A percentile compares a stretch with the other conserved stretches of the same genome.
Evolutionary conservation across 2,329 filamentous ascomycete genomes (phyloP).

Genomic region (Colletotrichum camelliae): DNA sequence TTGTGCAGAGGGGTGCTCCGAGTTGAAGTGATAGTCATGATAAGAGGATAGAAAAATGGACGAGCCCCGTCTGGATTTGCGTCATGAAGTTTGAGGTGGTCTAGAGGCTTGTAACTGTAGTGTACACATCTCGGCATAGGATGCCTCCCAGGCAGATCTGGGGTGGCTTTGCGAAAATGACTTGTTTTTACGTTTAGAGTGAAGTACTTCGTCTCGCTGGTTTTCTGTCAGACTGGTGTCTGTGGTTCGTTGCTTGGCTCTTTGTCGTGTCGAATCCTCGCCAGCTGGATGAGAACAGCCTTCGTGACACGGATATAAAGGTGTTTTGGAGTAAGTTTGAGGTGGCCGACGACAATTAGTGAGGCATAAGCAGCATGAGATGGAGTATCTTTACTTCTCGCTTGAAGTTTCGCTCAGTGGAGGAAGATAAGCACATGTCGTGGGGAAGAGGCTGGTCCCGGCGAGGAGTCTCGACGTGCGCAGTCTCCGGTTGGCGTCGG

Average conservation of each 20-base stretch:
- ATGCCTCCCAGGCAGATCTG: neutral
- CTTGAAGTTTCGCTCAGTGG: too few relatives aligned
- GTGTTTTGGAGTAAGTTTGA: too few relatives aligned
- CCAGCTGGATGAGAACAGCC: neutral
- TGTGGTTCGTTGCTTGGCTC: neutral
- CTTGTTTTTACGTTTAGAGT: conserved; percentile 6
- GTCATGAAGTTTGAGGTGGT: neutral
- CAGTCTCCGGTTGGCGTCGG: neutral
- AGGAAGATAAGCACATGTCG: too few relatives aligned
- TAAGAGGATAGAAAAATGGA: neutral
- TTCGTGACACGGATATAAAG: neutral
- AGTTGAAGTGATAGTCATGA: neutral
- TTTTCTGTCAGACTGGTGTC: too few relatives aligned
- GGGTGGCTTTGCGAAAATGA: conserved; percentile 12
- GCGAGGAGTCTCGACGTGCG: rapidly evolving
- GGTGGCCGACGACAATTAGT: too few relatives aligned
- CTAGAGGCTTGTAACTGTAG: conserved; percentile 15
- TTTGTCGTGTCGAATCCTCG: neutral
- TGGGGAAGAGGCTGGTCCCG: neutral
- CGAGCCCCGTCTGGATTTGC: neutral
- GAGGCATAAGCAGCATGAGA: too few relatives aligned
- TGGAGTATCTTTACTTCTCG: too few relatives aligned
- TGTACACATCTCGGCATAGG: conserved; percentile 19
- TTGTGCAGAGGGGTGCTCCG: neutral
- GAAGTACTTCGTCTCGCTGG: neutral